These are phyloP conservation scores for Pistacia integerrima DNA, from an alignment of 345 rosid genomes.

Conservation along the genomic window DNA sequence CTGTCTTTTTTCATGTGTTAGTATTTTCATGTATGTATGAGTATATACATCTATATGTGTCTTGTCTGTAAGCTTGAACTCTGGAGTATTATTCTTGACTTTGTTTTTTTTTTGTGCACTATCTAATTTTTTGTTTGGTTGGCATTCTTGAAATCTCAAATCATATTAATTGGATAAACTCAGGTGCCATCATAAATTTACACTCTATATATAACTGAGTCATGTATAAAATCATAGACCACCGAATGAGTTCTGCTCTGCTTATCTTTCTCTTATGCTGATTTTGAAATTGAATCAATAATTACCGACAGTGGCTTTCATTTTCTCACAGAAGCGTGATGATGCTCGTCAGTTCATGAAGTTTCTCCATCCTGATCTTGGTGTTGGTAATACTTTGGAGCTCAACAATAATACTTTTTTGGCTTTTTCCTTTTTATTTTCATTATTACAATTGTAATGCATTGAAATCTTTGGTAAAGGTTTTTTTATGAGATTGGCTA, in stretches of 20 bases:
- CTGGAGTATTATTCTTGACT: neutral
- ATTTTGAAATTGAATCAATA: conserved; percentile 13
- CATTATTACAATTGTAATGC: neutral
- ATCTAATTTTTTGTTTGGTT: neutral
- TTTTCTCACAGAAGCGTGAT: conserved; percentile 73
- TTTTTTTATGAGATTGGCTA: neutral
- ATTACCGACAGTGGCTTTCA: conserved; percentile 29
- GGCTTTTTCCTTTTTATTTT: neutral
- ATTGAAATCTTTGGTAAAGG: neutral
- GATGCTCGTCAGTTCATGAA: conserved; percentile 98
- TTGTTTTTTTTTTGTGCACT: neutral
- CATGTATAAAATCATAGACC: neutral
- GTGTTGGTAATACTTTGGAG: conserved; percentile 64
- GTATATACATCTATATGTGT: neutral
- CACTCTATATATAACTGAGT: neutral
- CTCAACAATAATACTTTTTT: neutral
- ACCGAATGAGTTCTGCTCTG: neutral
- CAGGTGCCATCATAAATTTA: neutral
- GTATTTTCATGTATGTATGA: neutral
- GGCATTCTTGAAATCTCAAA: conserved; percentile 4
- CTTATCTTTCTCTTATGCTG: neutral
- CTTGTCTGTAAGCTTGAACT: conserved; percentile 8
- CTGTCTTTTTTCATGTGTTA: neutral
- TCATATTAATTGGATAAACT: neutral
- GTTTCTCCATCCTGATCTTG: conserved; percentile 97